These are phyloP conservation scores for Vachellia pachyceras DNA, from an alignment of 306 rosid genomes.

Conservation along the genomic window DNA sequence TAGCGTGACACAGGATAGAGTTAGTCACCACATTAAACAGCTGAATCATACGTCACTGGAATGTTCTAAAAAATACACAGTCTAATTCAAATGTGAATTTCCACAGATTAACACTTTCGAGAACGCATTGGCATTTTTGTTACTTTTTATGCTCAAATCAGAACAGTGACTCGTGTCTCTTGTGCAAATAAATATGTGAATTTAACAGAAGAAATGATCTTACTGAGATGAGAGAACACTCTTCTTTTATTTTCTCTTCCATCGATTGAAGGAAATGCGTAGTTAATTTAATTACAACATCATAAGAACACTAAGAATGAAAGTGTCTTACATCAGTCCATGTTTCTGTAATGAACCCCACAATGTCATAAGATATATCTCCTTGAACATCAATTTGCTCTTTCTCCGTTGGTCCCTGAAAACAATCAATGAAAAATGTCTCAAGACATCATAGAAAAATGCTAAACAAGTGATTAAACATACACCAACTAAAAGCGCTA, in stretches of 20 bases:
- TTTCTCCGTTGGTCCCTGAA: slow-evolving; percentile 97
- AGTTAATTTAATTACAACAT: slow-evolving; percentile 10
- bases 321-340: slow-evolving; percentile 87
- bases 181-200: not conserved
- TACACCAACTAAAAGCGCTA: slow-evolving; percentile 12
- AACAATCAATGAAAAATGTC: slow-evolving; percentile 44
- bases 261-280: not conserved
- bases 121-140: not conserved
- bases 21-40: not conserved
- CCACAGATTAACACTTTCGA: slow-evolving; percentile 8
- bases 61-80: slow-evolving; percentile 7
- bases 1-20: not conserved
- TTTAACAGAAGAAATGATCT: not conserved
- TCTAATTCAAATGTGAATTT: not conserved
- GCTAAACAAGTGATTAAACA: slow-evolving; percentile 26
- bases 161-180: slow-evolving; percentile 8
- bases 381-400: slow-evolving; percentile 99
- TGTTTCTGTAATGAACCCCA: slow-evolving; percentile 90
- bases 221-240: not conserved
- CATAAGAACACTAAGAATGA: slow-evolving; percentile 8
- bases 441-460: slow-evolving; percentile 35
- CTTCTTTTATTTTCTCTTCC: not conserved
- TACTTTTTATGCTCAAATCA: slow-evolving; percentile 20
- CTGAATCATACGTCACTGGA: slow-evolving; percentile 1
- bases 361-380: slow-evolving; percentile 89